Base-by-base conservation (phyloP, 192 early-diverging fungal genomes). In the Umbelopsis ramanniana region DNA sequence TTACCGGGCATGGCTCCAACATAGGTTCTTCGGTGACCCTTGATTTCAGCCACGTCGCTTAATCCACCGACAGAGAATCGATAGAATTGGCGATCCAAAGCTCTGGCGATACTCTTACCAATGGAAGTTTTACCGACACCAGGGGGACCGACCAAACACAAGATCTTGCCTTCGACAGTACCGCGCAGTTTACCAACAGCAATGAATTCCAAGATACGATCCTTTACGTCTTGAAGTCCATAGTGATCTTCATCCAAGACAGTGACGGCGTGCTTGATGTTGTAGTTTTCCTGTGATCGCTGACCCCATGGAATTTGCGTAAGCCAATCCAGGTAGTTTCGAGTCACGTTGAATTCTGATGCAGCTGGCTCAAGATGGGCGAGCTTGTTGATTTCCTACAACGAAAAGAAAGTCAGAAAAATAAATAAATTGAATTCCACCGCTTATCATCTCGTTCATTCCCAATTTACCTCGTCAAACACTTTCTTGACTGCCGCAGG, bases 1-100 rank as follows among this genome's bases (percentile, higher is more conserved):
- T 99, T 99, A 47, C 98, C 98, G 21, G 98, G 98, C 98, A 99
- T 99, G 7, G 98, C 98, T 52, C 98, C 98, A 10, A 99, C 98
- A 79, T 99, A 99, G 6, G 98, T 99, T 57, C 98, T 86, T 43
- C 98, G 91, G 83, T 98, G 98, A 26, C 96, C 98, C 87, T 99
- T 99, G 79, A 99, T 97, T 80, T 99, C 98, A 21, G 98, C 98
- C 19, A 98, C 98, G 76, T 99, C 98, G 0, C 93, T 95, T 75
- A 99, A 79, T 0, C 98, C 98, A 63, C 98, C 98, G 22, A 99
- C 98, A 72, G 91, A 93, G 84, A 99, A 99, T 35, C 98, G 86
- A 83, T 91, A 99, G 78, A 98, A 99, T 79, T 97, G 95, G 22
- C 98, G 89, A 55, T 90, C 91, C 22, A 99, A 86, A 5, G 98